phyloP scores from a whole-genome alignment of 2,329 filamentous ascomycete genomes.

The Aspergillus sp. region DNA sequence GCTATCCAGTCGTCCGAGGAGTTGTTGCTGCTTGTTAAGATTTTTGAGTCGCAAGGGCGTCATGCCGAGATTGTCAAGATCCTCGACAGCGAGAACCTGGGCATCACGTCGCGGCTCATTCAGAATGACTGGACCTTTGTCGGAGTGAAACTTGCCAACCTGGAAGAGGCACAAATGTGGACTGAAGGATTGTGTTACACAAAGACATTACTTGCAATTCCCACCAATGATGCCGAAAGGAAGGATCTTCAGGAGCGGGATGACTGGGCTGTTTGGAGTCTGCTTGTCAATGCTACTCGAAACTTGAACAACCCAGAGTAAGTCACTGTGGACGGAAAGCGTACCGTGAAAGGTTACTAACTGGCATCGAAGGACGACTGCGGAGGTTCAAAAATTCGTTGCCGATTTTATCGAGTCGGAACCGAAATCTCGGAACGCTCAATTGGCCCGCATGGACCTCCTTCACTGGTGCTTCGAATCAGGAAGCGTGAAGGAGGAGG shows the following conservation, averaged over 20 bases:
- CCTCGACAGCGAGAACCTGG: constrained; percentile 41
- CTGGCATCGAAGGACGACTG: constrained; percentile 23
- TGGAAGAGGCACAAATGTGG: constrained; percentile 40
- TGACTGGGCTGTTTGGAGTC: constrained; percentile 47
- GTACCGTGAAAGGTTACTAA: constrained; percentile 8
- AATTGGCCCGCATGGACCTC: constrained; percentile 36
- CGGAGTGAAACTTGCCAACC: constrained; percentile 33
- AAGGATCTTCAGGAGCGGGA: constrained; percentile 37
- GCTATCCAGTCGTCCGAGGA: constrained; percentile 48
- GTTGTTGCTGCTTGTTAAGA: constrained; percentile 42
- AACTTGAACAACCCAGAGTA: constrained; percentile 33
- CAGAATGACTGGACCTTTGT: constrained; percentile 45
- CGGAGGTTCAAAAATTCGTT: constrained; percentile 32
- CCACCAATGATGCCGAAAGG: constrained; percentile 27
- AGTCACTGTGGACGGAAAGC: constrained; percentile 11
- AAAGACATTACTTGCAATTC: constrained; percentile 34
- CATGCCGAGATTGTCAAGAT: constrained; percentile 41
- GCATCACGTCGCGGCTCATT: constrained; percentile 40
- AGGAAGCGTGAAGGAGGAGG: constrained; percentile 24
- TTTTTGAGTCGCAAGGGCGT: constrained; percentile 42
- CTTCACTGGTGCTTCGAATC: constrained; percentile 23
- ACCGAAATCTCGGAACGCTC: constrained; percentile 43
- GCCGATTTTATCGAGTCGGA: constrained; percentile 29
- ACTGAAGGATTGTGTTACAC: constrained; percentile 36
- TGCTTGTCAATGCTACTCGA: constrained; percentile 35